Conservation (phyloP, 805 yeast species). For the Hanseniaspora valbyensis region DNA sequence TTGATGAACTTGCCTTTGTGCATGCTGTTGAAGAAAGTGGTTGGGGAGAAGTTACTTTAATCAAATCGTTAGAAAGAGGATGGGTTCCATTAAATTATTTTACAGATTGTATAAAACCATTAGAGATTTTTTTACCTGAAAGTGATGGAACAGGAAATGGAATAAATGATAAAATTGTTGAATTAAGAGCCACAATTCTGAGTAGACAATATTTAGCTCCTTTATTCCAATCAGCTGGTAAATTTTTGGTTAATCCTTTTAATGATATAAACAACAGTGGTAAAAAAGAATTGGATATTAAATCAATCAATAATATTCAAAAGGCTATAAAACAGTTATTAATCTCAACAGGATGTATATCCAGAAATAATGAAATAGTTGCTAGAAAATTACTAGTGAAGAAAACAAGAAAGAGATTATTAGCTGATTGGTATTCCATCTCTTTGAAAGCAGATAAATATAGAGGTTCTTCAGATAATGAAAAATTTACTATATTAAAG, state of each 20-base stretch:
- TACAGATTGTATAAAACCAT: slow-evolving; percentile 33
- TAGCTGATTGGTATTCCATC: slow-evolving; percentile 72
- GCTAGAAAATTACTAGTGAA: slow-evolving; percentile 50
- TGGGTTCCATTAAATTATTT: slow-evolving; percentile 85
- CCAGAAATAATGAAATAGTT: slow-evolving; percentile 61
- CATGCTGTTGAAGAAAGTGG: slow-evolving; percentile 72
- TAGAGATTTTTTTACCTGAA: slow-evolving; percentile 12
- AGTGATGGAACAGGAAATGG: not conserved
- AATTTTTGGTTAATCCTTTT: slow-evolving; percentile 53
- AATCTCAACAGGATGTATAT: slow-evolving; percentile 60
- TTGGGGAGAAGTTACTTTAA: slow-evolving; percentile 75
- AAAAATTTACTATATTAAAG: slow-evolving; percentile 52
- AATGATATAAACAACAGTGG: slow-evolving; percentile 28
- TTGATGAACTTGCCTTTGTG: slow-evolving; percentile 62
- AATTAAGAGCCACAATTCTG: slow-evolving; percentile 20
- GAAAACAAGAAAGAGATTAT: slow-evolving; percentile 52
- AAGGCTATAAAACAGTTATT: slow-evolving; percentile 60
- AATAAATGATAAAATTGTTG: slow-evolving; percentile 14
- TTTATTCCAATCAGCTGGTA: slow-evolving; percentile 52
- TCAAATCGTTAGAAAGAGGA: slow-evolving; percentile 54
- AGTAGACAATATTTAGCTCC: slow-evolving; percentile 45
- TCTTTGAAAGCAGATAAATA: slow-evolving; percentile 68
- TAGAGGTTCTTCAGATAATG: slow-evolving; percentile 48
- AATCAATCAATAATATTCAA: slow-evolving; percentile 51
- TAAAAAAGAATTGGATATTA: slow-evolving; percentile 43